Percentiles rank a stretch among this genome's conserved stretches.
These are phyloP conservation scores for Sarcodon aspratus DNA, from an alignment of 768 basidiomycete species.

Conservation along the genomic window DNA sequence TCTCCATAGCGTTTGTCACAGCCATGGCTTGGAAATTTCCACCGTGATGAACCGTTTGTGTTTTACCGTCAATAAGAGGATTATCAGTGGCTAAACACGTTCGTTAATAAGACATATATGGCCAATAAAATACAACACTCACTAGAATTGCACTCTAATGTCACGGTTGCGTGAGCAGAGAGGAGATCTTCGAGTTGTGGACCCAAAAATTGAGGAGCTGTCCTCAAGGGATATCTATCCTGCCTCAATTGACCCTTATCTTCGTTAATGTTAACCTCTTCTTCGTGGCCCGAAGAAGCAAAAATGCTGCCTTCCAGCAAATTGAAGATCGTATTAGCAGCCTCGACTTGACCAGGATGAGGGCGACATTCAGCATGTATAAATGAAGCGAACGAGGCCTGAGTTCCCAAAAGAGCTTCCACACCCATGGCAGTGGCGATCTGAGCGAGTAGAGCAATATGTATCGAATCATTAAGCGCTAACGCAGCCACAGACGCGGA, in stretches of 20 bases:
- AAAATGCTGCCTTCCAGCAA: constrained; percentile 61
- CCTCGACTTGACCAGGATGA: constrained; percentile 79
- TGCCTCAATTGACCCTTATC: constrained; percentile 70
- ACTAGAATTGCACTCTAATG: constrained; percentile 78
- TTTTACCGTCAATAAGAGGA: constrained; percentile 64
- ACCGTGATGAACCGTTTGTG: constrained; percentile 61
- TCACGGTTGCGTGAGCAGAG: constrained; percentile 48
- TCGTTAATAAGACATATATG: neutral
- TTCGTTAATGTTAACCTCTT: constrained; percentile 60
- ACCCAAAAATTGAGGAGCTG: constrained; percentile 76
- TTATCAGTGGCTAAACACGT: constrained; percentile 64
- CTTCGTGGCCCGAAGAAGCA: constrained; percentile 49
- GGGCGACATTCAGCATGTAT: constrained; percentile 68
- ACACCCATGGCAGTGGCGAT: constrained; percentile 75
- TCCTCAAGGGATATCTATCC: constrained; percentile 68
- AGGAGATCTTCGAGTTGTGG: constrained; percentile 78
- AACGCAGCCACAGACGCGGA: constrained; percentile 70
- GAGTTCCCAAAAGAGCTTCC: constrained; percentile 69
- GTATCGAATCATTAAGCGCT: constrained; percentile 61
- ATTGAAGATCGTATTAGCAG: constrained; percentile 54
- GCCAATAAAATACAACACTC: constrained; percentile 14
- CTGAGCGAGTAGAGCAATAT: constrained; percentile 54
- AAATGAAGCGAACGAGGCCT: constrained; percentile 67
- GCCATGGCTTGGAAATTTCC: constrained; percentile 89
- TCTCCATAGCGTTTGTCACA: constrained; percentile 82